These are phyloP conservation scores for Tagetes erecta DNA, from an alignment of 129 eudicot species.

Conservation along the genomic window DNA sequence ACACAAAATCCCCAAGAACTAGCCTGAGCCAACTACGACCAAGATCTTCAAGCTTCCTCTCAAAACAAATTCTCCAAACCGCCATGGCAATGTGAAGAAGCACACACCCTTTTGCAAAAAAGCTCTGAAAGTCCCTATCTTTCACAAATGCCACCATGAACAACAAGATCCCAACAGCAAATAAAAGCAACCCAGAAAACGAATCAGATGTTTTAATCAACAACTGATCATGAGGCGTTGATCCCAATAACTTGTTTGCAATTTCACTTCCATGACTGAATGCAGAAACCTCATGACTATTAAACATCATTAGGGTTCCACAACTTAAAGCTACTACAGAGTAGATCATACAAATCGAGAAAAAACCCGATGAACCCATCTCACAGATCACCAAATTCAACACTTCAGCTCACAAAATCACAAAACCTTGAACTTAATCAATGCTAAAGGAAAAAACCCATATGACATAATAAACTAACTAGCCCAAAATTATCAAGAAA, in stretches of 20 bases:
- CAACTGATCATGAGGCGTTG: slow-evolving; percentile 85
- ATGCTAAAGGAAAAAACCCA: slow-evolving; percentile 39
- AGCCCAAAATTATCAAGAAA: slow-evolving; percentile 19
- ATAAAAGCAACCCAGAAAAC: slow-evolving; percentile 86
- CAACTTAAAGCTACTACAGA: slow-evolving; percentile 68
- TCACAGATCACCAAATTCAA: slow-evolving; percentile 20
- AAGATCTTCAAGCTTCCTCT: slow-evolving; percentile 62
- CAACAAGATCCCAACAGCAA: slow-evolving; percentile 74
- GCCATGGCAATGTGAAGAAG: slow-evolving; percentile 83
- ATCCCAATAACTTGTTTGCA: slow-evolving; percentile 74
- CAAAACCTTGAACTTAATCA: slow-evolving; percentile 16
- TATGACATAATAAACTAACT: neutral
- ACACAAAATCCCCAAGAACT: slow-evolving; percentile 62
- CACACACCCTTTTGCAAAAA: slow-evolving; percentile 93
- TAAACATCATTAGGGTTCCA: slow-evolving; percentile 88
- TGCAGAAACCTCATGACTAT: slow-evolving; percentile 64
- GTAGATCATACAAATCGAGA: slow-evolving; percentile 67
- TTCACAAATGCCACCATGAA: slow-evolving; percentile 95
- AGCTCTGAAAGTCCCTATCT: slow-evolving; percentile 77
- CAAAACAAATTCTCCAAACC: slow-evolving; percentile 72
- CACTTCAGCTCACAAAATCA: slow-evolving; percentile 14
- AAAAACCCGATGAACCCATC: slow-evolving; percentile 81
- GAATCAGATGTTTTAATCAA: slow-evolving; percentile 83
- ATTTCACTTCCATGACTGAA: slow-evolving; percentile 82
- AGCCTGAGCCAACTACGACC: slow-evolving; percentile 69